Evolutionary conservation across 2,329 filamentous ascomycete genomes (phyloP).

Genomic region (Fusarium sp.): DNA sequence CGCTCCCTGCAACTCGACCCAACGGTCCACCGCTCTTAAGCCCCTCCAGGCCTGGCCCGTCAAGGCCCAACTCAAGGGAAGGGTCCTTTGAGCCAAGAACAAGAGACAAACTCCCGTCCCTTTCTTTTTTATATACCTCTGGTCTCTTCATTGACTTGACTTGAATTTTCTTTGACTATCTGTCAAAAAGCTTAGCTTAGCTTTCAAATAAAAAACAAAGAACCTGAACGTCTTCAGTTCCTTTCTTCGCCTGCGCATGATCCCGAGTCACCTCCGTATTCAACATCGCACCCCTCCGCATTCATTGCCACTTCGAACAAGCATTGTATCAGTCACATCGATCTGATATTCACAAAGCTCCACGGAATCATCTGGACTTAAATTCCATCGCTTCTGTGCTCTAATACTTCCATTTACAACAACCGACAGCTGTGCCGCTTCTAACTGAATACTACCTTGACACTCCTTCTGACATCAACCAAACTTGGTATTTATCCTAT

Average conservation of each 20-base stretch:
- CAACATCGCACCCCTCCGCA: constrained; percentile 33
- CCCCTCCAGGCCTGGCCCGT: constrained; percentile 37
- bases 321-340: constrained; percentile 14
- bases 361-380: constrained; percentile 7
- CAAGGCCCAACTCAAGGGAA: constrained; percentile 40
- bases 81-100: constrained; percentile 34
- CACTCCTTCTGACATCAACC: constrained; percentile 2
- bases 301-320: constrained; percentile 34
- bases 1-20: constrained; percentile 47
- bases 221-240: constrained; percentile 31
- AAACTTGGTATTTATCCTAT: constrained; percentile 29
- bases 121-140: constrained; percentile 15
- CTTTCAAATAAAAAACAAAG: constrained; percentile 41
- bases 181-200: constrained; percentile 43
- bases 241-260: constrained; percentile 32
- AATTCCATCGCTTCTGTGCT: constrained; percentile 1
- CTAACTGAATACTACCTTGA: neutral
- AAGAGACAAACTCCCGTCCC: constrained; percentile 21
- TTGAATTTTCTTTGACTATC: constrained; percentile 23
- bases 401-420: constrained; percentile 1
- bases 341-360: constrained; percentile 7
- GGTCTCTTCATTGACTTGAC: constrained; percentile 10
- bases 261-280: constrained; percentile 32
- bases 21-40: constrained; percentile 47
- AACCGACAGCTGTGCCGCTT: neutral